A percentile compares a stretch with the other conserved stretches of the same genome.
phyloP scores from a whole-genome alignment of 257 asterid species.

The Primulina tabacum region DNA sequence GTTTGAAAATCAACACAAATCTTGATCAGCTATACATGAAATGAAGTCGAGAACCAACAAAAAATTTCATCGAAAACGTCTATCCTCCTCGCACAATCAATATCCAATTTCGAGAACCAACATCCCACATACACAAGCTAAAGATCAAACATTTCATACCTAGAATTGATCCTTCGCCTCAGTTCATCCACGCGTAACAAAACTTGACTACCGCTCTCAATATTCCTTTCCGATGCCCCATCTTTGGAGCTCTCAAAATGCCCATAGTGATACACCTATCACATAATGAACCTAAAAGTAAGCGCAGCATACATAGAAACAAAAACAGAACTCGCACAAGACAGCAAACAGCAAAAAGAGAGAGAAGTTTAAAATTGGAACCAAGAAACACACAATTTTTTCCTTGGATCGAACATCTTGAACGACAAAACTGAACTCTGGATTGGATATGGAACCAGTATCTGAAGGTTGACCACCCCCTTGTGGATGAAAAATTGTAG shows the following conservation, averaged over 20 bases:
- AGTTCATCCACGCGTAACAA: conserved; percentile 56
- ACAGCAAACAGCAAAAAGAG: background rate
- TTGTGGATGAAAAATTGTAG: conserved; percentile 82
- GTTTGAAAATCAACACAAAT: background rate
- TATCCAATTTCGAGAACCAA: background rate
- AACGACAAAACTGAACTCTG: conserved; percentile 49
- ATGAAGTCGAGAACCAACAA: background rate
- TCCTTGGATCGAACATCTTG: conserved; percentile 77
- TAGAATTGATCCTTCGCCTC: conserved; percentile 58
- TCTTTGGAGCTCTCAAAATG: conserved; percentile 39
- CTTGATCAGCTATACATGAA: background rate
- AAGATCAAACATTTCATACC: conserved; percentile 30
- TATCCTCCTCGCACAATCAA: no score
- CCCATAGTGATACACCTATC: conserved; percentile 69
- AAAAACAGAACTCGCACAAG: background rate
- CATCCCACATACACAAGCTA: background rate
- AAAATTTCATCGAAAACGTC: no score
- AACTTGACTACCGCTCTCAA: conserved; percentile 49
- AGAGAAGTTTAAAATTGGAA: background rate
- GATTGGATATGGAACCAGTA: conserved; percentile 56
- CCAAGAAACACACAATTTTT: conserved; percentile 43
- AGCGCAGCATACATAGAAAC: background rate
- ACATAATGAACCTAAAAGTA: background rate
- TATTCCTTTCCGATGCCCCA: conserved; percentile 22
- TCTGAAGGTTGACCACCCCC: conserved; percentile 95